phyloP scores from a whole-genome alignment of 192 early-diverging fungal species.

The Diversispora epigaea region DNA sequence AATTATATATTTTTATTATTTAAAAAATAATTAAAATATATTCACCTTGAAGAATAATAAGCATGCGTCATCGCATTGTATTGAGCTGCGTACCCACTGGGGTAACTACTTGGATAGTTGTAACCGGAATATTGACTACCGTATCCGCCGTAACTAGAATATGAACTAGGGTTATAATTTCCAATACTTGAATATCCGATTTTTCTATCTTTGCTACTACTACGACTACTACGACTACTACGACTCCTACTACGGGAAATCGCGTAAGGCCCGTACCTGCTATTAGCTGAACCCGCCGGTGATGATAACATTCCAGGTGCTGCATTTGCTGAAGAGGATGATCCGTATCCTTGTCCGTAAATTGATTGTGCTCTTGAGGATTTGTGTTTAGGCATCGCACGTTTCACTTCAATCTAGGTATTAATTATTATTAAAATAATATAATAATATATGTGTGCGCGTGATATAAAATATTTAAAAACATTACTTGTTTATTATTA shows the following conservation, averaged over 20 bases:
- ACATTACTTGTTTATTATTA: slow-evolving; percentile 65
- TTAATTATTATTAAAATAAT: background rate
- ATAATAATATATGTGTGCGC: background rate
- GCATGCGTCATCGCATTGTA: slow-evolving; percentile 39
- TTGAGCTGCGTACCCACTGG: slow-evolving; percentile 33
- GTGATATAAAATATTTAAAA: background rate
- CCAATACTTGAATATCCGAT: slow-evolving; percentile 39
- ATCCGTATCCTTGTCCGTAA: slow-evolving; percentile 42
- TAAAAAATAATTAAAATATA: slow-evolving; percentile 16
- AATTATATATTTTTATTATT: slow-evolving; percentile 37
- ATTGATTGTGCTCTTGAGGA: slow-evolving; percentile 34
- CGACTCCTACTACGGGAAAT: slow-evolving; percentile 32
- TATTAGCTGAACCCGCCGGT: slow-evolving; percentile 37
- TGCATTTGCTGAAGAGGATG: slow-evolving; percentile 25
- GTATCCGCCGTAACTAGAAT: slow-evolving; percentile 38
- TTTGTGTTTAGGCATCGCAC: slow-evolving; percentile 67
- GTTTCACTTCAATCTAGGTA: slow-evolving; percentile 66
- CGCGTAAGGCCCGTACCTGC: slow-evolving; percentile 38
- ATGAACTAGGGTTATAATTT: slow-evolving; percentile 35
- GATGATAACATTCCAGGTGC: slow-evolving; percentile 25
- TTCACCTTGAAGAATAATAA: slow-evolving; percentile 36
- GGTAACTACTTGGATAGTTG: slow-evolving; percentile 37
- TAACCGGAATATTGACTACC: slow-evolving; percentile 35
- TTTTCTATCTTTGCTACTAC: slow-evolving; percentile 19
- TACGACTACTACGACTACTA: slow-evolving; percentile 28